Evolutionary conservation across 2,329 filamentous ascomycete genomes (phyloP).

Genomic region (Verticillium nonalfalfae): DNA sequence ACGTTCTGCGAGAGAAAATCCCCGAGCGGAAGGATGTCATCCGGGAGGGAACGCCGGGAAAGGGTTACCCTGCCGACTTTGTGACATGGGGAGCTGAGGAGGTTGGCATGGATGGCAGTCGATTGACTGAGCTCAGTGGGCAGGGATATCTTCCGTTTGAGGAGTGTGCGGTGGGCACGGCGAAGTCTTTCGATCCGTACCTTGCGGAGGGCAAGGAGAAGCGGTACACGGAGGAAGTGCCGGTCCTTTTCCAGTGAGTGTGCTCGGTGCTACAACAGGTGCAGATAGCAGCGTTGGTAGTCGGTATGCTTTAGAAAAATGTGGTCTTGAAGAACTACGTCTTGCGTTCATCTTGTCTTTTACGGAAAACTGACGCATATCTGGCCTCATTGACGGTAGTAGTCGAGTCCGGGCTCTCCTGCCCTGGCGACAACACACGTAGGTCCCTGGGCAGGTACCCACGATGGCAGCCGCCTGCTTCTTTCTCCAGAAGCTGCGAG

Average conservation of each 20-base stretch:
- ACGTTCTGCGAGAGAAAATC: constrained; percentile 4
- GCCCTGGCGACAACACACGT: too few species aligned
- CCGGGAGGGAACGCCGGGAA: constrained; percentile 4
- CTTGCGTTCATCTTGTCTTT: too few species aligned
- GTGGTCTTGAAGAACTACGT: too few species aligned
- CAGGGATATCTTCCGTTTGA: neutral
- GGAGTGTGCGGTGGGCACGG: neutral
- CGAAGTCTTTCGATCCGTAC: neutral
- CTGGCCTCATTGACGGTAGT: too few species aligned
- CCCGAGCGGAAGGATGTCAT: constrained; percentile 4
- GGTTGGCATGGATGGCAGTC: constrained; percentile 2
- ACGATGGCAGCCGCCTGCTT: too few species aligned
- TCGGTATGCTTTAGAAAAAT: too few species aligned
- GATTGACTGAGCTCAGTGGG: neutral
- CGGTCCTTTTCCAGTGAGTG: neutral
- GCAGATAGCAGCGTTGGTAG: too few species aligned
- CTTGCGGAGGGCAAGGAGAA: constrained; percentile 1
- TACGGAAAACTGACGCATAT: too few species aligned
- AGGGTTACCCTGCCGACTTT: constrained; percentile 5
- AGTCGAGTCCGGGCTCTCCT: too few species aligned
- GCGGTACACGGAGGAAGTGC: constrained; percentile 1
- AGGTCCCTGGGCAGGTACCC: too few species aligned
- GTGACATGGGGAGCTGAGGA: neutral
- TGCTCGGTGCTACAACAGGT: too few species aligned
- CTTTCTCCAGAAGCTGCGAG: too few species aligned